These are phyloP conservation scores for Acanthamoeba triangularis DNA, from an alignment of 208 protist genomes.

Conservation along the genomic window DNA sequence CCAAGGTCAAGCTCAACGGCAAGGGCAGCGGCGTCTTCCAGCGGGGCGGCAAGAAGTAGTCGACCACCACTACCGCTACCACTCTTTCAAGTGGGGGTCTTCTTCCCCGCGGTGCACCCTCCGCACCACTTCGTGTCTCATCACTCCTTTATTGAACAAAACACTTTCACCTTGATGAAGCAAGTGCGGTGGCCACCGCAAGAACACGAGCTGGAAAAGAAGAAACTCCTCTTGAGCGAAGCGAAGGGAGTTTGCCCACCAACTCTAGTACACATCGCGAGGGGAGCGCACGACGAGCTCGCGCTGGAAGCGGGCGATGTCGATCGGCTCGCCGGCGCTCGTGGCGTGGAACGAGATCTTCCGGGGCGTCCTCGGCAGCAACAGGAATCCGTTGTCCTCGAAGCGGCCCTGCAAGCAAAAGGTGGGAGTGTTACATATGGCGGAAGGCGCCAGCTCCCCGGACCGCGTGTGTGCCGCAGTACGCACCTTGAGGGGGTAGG, in stretches of 20 bases:
- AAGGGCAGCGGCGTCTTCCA: conserved; percentile 34
- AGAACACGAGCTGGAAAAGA: too few species aligned
- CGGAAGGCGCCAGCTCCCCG: too few species aligned
- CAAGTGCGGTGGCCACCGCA: too few species aligned
- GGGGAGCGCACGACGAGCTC: not conserved
- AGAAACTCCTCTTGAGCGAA: too few species aligned
- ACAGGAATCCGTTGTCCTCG: conserved; percentile 5
- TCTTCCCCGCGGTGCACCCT: too few species aligned
- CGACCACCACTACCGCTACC: too few species aligned
- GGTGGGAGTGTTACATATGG: not conserved
- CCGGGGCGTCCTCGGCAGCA: not conserved
- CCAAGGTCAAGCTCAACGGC: conserved; percentile 30
- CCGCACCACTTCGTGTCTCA: too few species aligned
- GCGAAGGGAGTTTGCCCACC: too few species aligned
- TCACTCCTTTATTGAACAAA: too few species aligned
- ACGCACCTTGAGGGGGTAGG: not conserved
- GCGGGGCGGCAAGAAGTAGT: conserved; percentile 16
- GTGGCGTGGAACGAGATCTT: not conserved
- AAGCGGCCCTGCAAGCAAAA: not conserved
- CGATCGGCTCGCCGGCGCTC: not conserved
- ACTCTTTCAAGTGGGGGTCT: too few species aligned
- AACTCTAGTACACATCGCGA: not conserved
- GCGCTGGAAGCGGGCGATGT: not conserved
- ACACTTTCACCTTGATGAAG: too few species aligned
- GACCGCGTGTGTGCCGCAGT: too few species aligned